phyloP scores from a whole-genome alignment of 345 rosid species.

The Moringa oleifera region DNA sequence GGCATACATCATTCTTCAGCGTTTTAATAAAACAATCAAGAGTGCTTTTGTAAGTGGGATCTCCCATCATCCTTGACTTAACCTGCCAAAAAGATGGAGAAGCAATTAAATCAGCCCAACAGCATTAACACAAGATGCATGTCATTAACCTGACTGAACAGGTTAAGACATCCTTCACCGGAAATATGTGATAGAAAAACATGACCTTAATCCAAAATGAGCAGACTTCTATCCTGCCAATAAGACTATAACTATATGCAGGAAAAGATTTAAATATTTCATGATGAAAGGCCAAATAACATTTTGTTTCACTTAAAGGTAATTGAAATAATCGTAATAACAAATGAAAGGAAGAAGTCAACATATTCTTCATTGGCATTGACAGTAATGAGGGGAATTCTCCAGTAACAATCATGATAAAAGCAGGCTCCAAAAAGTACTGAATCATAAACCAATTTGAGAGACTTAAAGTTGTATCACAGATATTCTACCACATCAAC shows the following conservation, averaged over 20 bases:
- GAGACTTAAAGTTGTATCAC: slow-evolving; percentile 9
- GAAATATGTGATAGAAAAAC: slow-evolving; percentile 2
- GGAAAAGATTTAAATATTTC: not conserved
- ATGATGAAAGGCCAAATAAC: too few relatives aligned
- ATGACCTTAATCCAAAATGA: not conserved
- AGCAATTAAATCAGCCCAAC: slow-evolving; percentile 2
- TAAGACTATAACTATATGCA: not conserved
- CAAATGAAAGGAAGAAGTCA: too few relatives aligned
- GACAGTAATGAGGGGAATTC: too few relatives aligned
- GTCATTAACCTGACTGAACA: not conserved
- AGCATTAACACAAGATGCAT: not conserved
- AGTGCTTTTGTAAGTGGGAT: slow-evolving; percentile 75
- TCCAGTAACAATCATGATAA: too few relatives aligned
- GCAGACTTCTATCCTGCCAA: not conserved
- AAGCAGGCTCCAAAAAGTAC: not conserved
- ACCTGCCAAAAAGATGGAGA: slow-evolving; percentile 44
- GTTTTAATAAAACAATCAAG: slow-evolving; percentile 92
- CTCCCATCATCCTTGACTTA: slow-evolving; percentile 99
- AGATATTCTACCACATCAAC: slow-evolving; percentile 87
- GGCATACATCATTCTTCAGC: slow-evolving; percentile 72
- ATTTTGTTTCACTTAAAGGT: too few relatives aligned
- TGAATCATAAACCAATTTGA: not conserved
- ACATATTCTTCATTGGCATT: too few relatives aligned
- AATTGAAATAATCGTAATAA: too few relatives aligned
- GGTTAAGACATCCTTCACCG: not conserved